phyloP scores from a whole-genome alignment of 495 filamentous ascomycete species.

The Annulohypoxylon nitens region DNA sequence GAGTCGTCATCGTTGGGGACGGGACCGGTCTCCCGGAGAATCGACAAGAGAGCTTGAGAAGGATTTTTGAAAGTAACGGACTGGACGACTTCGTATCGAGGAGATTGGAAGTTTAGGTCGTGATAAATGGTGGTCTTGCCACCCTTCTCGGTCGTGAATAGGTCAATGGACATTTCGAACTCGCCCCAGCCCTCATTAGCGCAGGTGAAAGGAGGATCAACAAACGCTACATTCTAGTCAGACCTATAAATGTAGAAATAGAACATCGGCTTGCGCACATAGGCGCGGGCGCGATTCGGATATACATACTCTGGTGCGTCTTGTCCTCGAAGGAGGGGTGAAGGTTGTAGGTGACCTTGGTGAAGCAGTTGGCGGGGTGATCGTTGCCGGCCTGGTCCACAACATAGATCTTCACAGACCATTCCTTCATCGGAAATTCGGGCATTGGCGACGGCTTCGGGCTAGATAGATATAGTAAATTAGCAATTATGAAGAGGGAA shows the following conservation, averaged over 20 bases:
- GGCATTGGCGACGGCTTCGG: slow-evolving; percentile 80
- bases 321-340: slow-evolving; percentile 89
- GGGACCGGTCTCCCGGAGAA: slow-evolving; percentile 84
- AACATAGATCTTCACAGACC: slow-evolving; percentile 75
- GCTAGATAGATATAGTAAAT: slow-evolving; percentile 53
- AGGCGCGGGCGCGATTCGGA: not conserved
- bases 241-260: not conserved
- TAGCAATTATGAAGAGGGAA: slow-evolving; percentile 11
- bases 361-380: slow-evolving; percentile 84
- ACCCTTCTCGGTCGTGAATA: slow-evolving; percentile 84
- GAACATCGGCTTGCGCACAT: not conserved
- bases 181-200: slow-evolving; percentile 98
- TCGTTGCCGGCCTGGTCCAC: slow-evolving; percentile 73
- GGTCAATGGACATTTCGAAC: slow-evolving; percentile 92
- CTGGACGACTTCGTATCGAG: slow-evolving; percentile 87
- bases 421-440: slow-evolving; percentile 89
- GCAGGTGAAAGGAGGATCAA: slow-evolving; percentile 87
- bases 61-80: slow-evolving; percentile 90
- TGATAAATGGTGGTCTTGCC: slow-evolving; percentile 85
- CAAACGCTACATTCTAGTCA: slow-evolving; percentile 69
- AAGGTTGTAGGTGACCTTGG: slow-evolving; percentile 90
- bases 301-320: slow-evolving; percentile 81
- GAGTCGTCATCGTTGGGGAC: slow-evolving; percentile 78
- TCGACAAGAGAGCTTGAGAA: slow-evolving; percentile 78
- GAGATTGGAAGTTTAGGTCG: slow-evolving; percentile 90